These are phyloP conservation scores for Arabidopsis lyrata DNA, from an alignment of 441 rosid species.

Conservation along the genomic window DNA sequence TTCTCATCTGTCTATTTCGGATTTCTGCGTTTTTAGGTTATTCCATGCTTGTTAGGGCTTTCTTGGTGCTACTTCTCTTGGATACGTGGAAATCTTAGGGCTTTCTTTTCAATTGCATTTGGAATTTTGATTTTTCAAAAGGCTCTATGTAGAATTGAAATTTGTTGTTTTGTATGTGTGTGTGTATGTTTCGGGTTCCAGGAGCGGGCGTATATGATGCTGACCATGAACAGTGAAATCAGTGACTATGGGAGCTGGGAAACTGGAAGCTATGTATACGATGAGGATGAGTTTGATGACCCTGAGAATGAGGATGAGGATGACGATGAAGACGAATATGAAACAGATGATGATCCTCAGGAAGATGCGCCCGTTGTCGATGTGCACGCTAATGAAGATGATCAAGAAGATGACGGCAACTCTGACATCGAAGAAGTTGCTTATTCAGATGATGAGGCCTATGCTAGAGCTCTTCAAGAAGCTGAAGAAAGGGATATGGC, in stretches of 20 bases:
- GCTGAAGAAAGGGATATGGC: constrained; percentile 88
- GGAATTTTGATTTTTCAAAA: not conserved
- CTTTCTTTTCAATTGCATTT: constrained; percentile 5
- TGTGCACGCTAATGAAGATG: constrained; percentile 57
- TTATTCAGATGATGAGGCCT: constrained; percentile 88
- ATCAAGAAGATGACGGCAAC: constrained; percentile 43
- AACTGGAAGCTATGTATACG: constrained; percentile 64
- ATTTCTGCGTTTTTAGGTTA: constrained; percentile 5
- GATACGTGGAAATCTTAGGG: not conserved
- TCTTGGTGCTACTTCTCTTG: constrained; percentile 4
- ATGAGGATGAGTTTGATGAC: constrained; percentile 77
- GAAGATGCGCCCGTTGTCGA: constrained; percentile 66
- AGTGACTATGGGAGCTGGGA: constrained; percentile 92
- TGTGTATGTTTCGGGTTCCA: constrained; percentile 35
- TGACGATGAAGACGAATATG: constrained; percentile 51
- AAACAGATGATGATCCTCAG: constrained; percentile 52
- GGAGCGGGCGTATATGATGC: constrained; percentile 96
- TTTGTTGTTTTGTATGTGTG: constrained; percentile 5
- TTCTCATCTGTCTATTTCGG: not conserved
- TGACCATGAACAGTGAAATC: constrained; percentile 66
- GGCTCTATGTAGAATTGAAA: constrained; percentile 15
- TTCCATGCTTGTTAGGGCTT: constrained; percentile 18
- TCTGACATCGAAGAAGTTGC: constrained; percentile 57
- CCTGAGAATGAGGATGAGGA: constrained; percentile 64
- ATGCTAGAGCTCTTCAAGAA: constrained; percentile 91